A percentile compares a stretch with the other conserved stretches of the same genome.
Evolutionary conservation across 257 asterid genomes (phyloP).

Genomic region (Solanum medicagineum): DNA sequence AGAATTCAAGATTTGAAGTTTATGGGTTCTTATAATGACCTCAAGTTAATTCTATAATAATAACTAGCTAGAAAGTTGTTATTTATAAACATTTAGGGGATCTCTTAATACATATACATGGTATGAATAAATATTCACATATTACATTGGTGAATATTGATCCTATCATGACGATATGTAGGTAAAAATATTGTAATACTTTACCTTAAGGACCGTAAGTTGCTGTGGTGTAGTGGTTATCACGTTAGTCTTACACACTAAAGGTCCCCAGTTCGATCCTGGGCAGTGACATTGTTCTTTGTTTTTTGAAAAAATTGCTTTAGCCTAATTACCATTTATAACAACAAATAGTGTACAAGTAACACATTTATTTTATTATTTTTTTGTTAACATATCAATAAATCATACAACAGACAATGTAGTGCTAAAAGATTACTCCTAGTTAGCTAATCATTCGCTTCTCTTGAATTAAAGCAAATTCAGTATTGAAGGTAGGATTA

Average conservation of each 20-base stretch:
- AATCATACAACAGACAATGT: too few relatives aligned
- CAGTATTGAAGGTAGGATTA: too few relatives aligned
- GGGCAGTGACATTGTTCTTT: conserved; percentile 6
- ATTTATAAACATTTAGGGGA: neutral
- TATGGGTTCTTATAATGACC: neutral
- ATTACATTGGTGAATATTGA: neutral
- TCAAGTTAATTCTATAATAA: neutral
- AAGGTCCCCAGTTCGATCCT: conserved; percentile 32
- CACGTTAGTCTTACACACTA: conserved; percentile 25
- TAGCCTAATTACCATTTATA: too few relatives aligned
- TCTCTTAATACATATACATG: neutral
- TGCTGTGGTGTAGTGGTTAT: conserved; percentile 33
- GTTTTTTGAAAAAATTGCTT: too few relatives aligned
- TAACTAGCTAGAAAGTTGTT: neutral
- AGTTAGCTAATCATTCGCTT: too few relatives aligned
- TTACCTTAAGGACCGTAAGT: neutral
- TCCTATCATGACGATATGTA: neutral
- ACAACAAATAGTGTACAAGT: too few relatives aligned
- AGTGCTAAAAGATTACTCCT: too few relatives aligned
- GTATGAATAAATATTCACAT: neutral
- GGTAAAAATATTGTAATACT: too few relatives aligned
- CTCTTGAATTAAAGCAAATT: too few relatives aligned
- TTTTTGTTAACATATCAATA: too few relatives aligned
- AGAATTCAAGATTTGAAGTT: neutral
- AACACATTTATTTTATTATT: too few relatives aligned